Conservation (phyloP, 2,329 filamentous ascomycete species). For the Penicillium glabrum region DNA sequence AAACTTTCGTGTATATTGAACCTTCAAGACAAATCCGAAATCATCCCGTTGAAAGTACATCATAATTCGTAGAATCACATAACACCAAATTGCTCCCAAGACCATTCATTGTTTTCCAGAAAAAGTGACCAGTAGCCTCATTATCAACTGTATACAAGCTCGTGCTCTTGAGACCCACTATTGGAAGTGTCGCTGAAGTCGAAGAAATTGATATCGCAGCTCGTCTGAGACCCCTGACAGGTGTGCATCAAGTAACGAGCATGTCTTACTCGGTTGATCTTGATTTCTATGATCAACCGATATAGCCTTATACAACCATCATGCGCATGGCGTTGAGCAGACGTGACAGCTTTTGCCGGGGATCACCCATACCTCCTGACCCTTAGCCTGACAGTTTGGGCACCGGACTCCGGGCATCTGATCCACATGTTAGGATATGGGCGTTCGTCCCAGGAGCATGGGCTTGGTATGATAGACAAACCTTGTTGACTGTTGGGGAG, state of each 20-base stretch:
- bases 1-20: neutral
- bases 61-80: neutral
- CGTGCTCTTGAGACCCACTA: neutral
- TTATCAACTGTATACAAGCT: too few species aligned
- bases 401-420: constrained; percentile 49
- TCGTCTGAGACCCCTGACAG: neutral
- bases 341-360: constrained; percentile 48
- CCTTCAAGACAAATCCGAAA: neutral
- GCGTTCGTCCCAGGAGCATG: neutral
- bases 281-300: neutral
- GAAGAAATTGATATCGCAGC: neutral
- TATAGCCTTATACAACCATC: neutral
- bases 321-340: constrained; percentile 38
- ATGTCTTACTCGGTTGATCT: neutral
- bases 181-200: neutral
- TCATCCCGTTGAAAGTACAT: neutral
- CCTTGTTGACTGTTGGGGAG: constrained; percentile 14
- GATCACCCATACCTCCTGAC: constrained; percentile 46
- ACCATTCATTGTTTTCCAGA: neutral
- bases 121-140: too few species aligned
- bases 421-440: neutral
- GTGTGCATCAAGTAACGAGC: neutral
- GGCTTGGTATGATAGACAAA: constrained; percentile 4
- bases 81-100: neutral
- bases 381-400: constrained; percentile 36